Evolutionary conservation across 2,329 filamentous ascomycete genomes (phyloP), one percentile per base, ranked within the genome.

Genomic region (Ceratocystis colombiana): DNA sequence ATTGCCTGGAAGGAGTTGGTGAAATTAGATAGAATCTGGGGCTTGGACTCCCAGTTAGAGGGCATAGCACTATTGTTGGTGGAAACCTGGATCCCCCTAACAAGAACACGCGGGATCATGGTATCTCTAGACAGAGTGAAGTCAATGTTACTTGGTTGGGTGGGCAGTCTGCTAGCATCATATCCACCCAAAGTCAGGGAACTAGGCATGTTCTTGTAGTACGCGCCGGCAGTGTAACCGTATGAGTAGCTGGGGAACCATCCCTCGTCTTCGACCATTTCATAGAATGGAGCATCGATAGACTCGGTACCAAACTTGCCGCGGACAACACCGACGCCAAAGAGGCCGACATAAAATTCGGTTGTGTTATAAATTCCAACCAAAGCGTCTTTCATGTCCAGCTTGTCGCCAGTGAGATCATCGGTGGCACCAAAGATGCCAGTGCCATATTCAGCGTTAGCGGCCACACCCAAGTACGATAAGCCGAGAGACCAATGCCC

Each of bases 221-320:
- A 81, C n/a, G 87, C 87, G 17, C 88, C 88, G 50, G 88, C 88
- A 2, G 88, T 90, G 73, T 86, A 91, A 64, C 86, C 87, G 72
- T 88, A 90, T 53, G 86, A 88, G 69, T 89, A 79, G 72, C 88
- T 90, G 0, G 87, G 85, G 61, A 90, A 88, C 67, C 76, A 77
- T 7, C 82, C 81, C 66, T 81, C 78, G 10, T 79, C 74, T 71
- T 85, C 81, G 55, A 88, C 81, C 64, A 87, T 75, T 71, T 85
- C 74, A 70, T 82, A 75, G 71, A 86, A 71, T 67, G 82, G 75
- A 71, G 82, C 76, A 70, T 81, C 75, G 73, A 81, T 76, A 67
- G 81, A 72, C 71, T 76, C 76, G 68, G 75, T 72, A 12, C 76
- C 76, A 69, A 87, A 85, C 44, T 76, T 79, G 61, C 81, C 80